Evolutionary conservation across 257 asterid species (phyloP).

Genomic region (Penstemon davidsonii): DNA sequence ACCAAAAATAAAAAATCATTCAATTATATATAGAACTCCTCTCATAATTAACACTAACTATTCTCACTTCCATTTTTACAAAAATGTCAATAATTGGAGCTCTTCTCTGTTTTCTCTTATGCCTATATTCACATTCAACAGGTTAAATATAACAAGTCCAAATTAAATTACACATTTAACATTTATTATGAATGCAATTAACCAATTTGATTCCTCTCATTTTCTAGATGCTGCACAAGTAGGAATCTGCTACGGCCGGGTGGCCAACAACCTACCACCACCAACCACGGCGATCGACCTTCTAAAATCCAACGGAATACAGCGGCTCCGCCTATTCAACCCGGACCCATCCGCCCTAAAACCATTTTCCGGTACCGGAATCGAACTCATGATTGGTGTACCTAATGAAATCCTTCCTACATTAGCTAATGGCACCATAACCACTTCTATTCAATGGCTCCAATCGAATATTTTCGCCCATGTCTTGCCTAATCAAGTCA

Average conservation of each 20-base stretch:
- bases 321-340: slow-evolving; percentile 56
- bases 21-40: background rate
- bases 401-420: slow-evolving; percentile 71
- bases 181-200: background rate
- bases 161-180: background rate
- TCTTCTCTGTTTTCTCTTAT: slow-evolving; percentile 18
- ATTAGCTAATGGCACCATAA: slow-evolving; percentile 45
- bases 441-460: slow-evolving; percentile 54
- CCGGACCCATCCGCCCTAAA: slow-evolving; percentile 45
- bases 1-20: slow-evolving; percentile 30
- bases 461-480: slow-evolving; percentile 47
- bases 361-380: slow-evolving; percentile 55
- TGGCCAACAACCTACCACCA: slow-evolving; percentile 54
- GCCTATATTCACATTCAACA: slow-evolving; percentile 26
- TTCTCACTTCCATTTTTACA: background rate
- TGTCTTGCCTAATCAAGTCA: slow-evolving; percentile 48
- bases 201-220: background rate
- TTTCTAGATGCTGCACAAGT: slow-evolving; percentile 48
- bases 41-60: background rate
- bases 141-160: slow-evolving; percentile 7
- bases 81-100: slow-evolving; percentile 15
- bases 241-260: slow-evolving; percentile 72
- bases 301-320: slow-evolving; percentile 50
- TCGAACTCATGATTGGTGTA: slow-evolving; percentile 62
- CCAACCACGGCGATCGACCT: slow-evolving; percentile 45